phyloP scores from a whole-genome alignment of 129 eudicot genomes.

The Sambucus nigra region DNA sequence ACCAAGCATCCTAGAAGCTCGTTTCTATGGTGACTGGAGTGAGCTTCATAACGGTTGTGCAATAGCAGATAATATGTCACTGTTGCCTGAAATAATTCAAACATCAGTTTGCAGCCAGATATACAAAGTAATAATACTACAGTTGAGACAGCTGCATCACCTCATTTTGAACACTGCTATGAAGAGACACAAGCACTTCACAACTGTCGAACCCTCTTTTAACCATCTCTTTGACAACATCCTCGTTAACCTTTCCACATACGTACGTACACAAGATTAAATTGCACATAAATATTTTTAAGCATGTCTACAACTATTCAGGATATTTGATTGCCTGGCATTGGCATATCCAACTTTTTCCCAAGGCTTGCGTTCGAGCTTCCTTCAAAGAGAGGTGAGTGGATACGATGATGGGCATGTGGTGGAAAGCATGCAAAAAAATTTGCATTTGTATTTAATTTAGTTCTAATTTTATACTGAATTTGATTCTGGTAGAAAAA shows the following conservation, averaged over 20 bases:
- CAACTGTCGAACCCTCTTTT: conserved; percentile 35
- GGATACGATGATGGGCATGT: too few relatives aligned
- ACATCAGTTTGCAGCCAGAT: conserved; percentile 2
- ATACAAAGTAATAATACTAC: conserved; percentile 5
- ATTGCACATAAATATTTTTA: background rate
- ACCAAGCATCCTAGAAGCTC: conserved; percentile 29
- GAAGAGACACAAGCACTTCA: conserved; percentile 42
- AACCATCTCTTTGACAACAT: conserved; percentile 36
- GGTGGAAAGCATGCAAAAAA: too few relatives aligned
- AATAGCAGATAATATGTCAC: conserved; percentile 42
- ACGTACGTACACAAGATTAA: conserved; percentile 13
- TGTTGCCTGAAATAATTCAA: conserved; percentile 40
- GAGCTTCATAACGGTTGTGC: conserved; percentile 32
- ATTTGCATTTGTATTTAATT: too few relatives aligned
- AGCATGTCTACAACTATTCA: too few relatives aligned
- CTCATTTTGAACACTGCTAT: conserved; percentile 46
- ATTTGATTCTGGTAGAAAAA: too few relatives aligned
- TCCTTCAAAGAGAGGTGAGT: too few relatives aligned
- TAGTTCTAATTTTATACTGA: too few relatives aligned
- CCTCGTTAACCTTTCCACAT: conserved; percentile 33
- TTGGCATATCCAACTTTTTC: too few relatives aligned
- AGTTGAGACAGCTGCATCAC: conserved; percentile 29
- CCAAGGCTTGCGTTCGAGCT: too few relatives aligned
- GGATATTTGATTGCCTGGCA: too few relatives aligned
- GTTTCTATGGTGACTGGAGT: conserved; percentile 17